These are phyloP conservation scores for Claviceps humidiphila DNA, from an alignment of 2,329 filamentous ascomycete genomes.

Conservation along the genomic window DNA sequence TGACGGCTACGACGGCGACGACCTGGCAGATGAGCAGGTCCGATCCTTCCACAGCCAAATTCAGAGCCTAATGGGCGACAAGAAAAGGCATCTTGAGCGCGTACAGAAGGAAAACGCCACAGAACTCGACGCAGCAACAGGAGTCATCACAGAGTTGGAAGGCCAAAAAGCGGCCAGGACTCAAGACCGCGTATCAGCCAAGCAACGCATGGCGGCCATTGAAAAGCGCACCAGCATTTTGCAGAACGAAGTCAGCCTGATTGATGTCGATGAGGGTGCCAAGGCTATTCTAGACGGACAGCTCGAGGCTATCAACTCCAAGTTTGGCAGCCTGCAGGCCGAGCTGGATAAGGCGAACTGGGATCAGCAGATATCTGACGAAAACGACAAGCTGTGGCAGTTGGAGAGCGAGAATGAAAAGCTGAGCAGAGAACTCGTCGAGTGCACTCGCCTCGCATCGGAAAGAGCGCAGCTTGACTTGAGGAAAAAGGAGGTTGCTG, in stretches of 20 bases:
- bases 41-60: constrained; percentile 67
- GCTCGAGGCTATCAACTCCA: constrained; percentile 53
- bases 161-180: constrained; percentile 58
- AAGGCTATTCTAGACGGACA: constrained; percentile 66
- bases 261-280: constrained; percentile 75
- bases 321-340: constrained; percentile 48
- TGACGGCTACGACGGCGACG: constrained; percentile 68
- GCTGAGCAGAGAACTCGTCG: constrained; percentile 67
- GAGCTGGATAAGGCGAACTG: constrained; percentile 51
- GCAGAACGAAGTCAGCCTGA: constrained; percentile 55
- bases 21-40: constrained; percentile 61
- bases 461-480: constrained; percentile 77
- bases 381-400: constrained; percentile 50
- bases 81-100: constrained; percentile 64
- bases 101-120: constrained; percentile 58
- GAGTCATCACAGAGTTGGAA: constrained; percentile 57
- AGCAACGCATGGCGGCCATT: constrained; percentile 58
- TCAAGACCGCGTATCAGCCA: constrained; percentile 62
- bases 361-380: constrained; percentile 56
- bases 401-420: constrained; percentile 61
- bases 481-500: constrained; percentile 65
- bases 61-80: constrained; percentile 61
- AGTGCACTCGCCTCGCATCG: constrained; percentile 67
- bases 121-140: constrained; percentile 64
- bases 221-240: constrained; percentile 55